Base-by-base conservation (phyloP, 192 early-diverging fungal species). In the Podila epigama region DNA sequence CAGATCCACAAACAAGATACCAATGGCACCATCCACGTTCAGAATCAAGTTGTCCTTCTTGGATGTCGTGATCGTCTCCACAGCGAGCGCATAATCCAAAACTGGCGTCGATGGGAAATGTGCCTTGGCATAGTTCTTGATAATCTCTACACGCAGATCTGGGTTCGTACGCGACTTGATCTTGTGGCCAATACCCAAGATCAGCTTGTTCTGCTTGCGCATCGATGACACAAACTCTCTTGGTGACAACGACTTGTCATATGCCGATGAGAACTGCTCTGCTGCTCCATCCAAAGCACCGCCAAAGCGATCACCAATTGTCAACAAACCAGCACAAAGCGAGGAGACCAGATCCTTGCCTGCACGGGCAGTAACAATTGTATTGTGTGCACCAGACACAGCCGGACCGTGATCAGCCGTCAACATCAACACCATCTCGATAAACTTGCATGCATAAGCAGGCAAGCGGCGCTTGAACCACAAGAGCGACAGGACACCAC, bases 391-490 rank as follows among this genome's bases (percentile, higher is more conserved):
- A 63, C 73, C 97, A 60, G 95, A 96, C 18, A 98, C 97, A 39
- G 97, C 97, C 2, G 97, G 97, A 31, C 97, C 97, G 85, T 99
- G 97, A 88, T 99, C 97, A 20, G 97, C 97, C 5, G 97, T 99
- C 72, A 99, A 87, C 97, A 99, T 99, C 39, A 99, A 88, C 22
- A 97, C 95, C 97, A 99, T 99, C 87, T 99, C 97, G 64, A 99
- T 97, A 80, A 99, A 99, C 87, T 92, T 93, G 84, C 92, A 89
- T 16, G 97, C 97, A 81, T 96, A 99, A 53, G 84, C 87, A 13
- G 97, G 97, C 62, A 99, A 83, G 56, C 97, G 91, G 50, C 97
- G 90, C 89, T 97, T 97, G 90, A 99, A 99, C 97, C 97, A 99
- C 78, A 99, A 84, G 50, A 99, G 89, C 41, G 92, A 94, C 60